phyloP scores from a whole-genome alignment of 2,329 filamentous ascomycete genomes.

The Pseudogymnoascus sp. region DNA sequence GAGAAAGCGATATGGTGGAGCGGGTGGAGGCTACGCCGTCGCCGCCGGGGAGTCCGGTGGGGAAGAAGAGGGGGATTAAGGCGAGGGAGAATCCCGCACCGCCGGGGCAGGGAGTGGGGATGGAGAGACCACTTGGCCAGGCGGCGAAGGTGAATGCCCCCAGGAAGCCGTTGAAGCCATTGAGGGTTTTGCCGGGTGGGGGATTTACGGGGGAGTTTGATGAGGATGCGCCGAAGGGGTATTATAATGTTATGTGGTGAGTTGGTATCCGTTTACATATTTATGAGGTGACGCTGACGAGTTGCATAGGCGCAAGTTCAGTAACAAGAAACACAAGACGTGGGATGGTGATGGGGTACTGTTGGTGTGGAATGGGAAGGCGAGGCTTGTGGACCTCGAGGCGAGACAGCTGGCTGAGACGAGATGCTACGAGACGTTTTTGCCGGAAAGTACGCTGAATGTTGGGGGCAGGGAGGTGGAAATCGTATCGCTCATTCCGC shows the following conservation, averaged over 20 bases:
- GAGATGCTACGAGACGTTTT: constrained; percentile 45
- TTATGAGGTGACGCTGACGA: background rate
- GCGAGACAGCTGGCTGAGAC: constrained; percentile 55
- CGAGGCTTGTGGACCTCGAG: constrained; percentile 51
- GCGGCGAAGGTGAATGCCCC: constrained; percentile 20
- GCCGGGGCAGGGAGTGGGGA: background rate
- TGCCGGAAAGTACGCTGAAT: constrained; percentile 52
- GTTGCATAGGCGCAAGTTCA: constrained; percentile 52
- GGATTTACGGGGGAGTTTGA: background rate
- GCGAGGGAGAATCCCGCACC: background rate
- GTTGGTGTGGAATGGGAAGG: constrained; percentile 46
- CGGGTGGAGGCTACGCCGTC: background rate
- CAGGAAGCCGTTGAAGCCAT: constrained; percentile 24
- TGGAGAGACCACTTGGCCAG: background rate
- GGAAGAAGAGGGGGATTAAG: background rate
- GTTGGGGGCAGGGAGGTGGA: constrained; percentile 62
- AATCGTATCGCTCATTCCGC: constrained; percentile 53
- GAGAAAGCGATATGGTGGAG: background rate
- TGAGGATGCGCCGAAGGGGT: constrained; percentile 19
- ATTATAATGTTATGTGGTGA: constrained; percentile 29
- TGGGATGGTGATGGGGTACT: constrained; percentile 69
- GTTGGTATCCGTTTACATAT: background rate
- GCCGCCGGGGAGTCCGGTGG: background rate
- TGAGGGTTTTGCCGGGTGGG: background rate
- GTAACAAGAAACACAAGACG: constrained; percentile 66